These are phyloP conservation scores for Striga asiatica DNA, from an alignment of 257 asterid genomes.

Conservation along the genomic window DNA sequence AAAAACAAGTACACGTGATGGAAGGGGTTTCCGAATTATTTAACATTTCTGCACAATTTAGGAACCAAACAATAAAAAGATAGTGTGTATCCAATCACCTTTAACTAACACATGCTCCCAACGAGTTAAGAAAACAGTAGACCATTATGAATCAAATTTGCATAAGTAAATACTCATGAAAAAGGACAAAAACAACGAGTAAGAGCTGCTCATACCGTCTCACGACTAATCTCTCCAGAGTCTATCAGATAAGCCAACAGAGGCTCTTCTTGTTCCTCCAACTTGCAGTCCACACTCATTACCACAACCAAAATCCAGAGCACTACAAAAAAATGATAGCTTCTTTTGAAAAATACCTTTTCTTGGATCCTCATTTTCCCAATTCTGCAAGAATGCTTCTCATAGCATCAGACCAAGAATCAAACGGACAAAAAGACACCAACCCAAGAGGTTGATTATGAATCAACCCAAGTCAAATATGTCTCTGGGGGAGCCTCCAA, in stretches of 20 bases:
- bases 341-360: slow-evolving; percentile 31
- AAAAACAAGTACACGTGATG: too few species aligned
- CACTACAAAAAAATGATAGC: slow-evolving; percentile 30
- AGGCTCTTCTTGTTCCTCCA: slow-evolving; percentile 32
- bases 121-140: neutral
- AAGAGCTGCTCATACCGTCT: slow-evolving; percentile 41
- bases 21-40: neutral
- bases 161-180: neutral
- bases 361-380: slow-evolving; percentile 35
- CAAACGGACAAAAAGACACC: slow-evolving; percentile 11
- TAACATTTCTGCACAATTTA: neutral
- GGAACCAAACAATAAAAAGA: neutral
- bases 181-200: neutral
- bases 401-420: slow-evolving; percentile 32
- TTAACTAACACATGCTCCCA: neutral
- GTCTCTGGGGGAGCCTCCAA: slow-evolving; percentile 14
- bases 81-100: neutral
- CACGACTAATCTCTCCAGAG: slow-evolving; percentile 39
- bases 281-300: slow-evolving; percentile 29
- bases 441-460: slow-evolving; percentile 14
- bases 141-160: neutral
- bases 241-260: slow-evolving; percentile 34
- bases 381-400: slow-evolving; percentile 31
- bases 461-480: slow-evolving; percentile 16
- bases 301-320: slow-evolving; percentile 24